Base-by-base conservation (phyloP, 257 asterid species). In the Rauvolfia tetraphylla region DNA sequence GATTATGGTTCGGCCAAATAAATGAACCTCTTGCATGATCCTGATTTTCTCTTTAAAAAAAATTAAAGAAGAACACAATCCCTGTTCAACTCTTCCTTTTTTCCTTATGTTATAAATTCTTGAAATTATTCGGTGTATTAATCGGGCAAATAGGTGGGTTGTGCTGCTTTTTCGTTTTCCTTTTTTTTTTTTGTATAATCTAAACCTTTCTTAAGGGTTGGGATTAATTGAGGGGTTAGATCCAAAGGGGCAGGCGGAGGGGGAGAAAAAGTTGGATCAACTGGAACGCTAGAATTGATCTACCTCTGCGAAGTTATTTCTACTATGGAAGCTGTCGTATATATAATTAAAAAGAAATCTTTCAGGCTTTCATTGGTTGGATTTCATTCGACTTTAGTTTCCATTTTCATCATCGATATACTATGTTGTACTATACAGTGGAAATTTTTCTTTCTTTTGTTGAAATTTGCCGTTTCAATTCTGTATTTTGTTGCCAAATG, bases 41-140 rank as follows among this genome's bases (percentile, higher is more conserved):
- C 48, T 65, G 27, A 18, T 34, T 65, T 41, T 23, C 44, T 14
- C 23, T 46, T 46, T 11, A 31, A 63, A 39, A 46, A 42, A 70
- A 44, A 11, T 15, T 3, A 51, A 51, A 3, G 1, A 51, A 51
- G 3, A 51, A 11, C 57, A 1, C 23, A 51, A 46, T 9, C 17
- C 14, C 51, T 44, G 5, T 15, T 49, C 56, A 12, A 13, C 6
- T 51, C 23, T 11, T 51, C 25, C 5, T 27, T 71, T 11, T 71
- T n/a, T 2, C 4, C 0, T 29, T 51, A 0, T 22, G 15, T 17
- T 49, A 65, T 65, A 34, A 65, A 65, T 65, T 65, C 71, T 36
- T 65, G 71, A 65, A 65, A 34, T n/a, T n/a, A n/a, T 34, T 65
- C 71, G 48, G 71, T 65, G 71, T 65, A 65, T 65, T 65, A 36